Conservation (phyloP, 2,329 filamentous ascomycete species). For the Ophiocordyceps polyrhachis-furcata region DNA sequence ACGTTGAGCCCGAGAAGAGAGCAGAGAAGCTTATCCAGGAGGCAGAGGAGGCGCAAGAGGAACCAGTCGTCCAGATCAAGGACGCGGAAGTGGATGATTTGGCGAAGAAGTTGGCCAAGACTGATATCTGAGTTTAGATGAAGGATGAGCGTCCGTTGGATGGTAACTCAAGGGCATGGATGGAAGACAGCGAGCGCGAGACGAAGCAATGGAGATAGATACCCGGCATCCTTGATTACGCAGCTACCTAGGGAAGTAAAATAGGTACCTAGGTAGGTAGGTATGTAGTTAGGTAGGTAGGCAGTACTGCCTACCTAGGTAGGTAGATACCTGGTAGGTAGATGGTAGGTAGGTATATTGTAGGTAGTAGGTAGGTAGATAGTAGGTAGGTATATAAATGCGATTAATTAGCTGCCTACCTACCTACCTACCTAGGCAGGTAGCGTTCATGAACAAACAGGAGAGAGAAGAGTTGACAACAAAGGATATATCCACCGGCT, state of each 20-base stretch:
- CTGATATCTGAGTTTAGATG: slow-evolving; percentile 25
- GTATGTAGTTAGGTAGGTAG: no score
- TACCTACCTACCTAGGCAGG: no score
- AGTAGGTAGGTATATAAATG: no score
- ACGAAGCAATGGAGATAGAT: slow-evolving; percentile 12
- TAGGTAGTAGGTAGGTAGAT: no score
- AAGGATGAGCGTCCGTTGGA: slow-evolving; percentile 1
- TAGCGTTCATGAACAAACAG: neutral
- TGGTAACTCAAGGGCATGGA: neutral
- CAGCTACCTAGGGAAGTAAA: neutral
- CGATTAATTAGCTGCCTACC: no score
- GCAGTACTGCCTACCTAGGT: no score
- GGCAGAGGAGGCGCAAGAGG: slow-evolving; percentile 52
- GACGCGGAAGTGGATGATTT: slow-evolving; percentile 68
- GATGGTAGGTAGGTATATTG: no score
- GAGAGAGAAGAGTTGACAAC: neutral
- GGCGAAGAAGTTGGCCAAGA: slow-evolving; percentile 58
- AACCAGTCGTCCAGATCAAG: slow-evolving; percentile 51
- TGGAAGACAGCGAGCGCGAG: slow-evolving; percentile 1
- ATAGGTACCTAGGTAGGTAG: neutral
- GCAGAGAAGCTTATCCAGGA: slow-evolving; percentile 52
- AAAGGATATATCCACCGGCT: neutral
- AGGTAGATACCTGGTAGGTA: no score
- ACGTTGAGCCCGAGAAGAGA: slow-evolving; percentile 39
- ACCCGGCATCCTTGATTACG: slow-evolving; percentile 6